Conservation (phyloP, 1,139 yeast genomes). For the Hyphopichia burtonii region DNA sequence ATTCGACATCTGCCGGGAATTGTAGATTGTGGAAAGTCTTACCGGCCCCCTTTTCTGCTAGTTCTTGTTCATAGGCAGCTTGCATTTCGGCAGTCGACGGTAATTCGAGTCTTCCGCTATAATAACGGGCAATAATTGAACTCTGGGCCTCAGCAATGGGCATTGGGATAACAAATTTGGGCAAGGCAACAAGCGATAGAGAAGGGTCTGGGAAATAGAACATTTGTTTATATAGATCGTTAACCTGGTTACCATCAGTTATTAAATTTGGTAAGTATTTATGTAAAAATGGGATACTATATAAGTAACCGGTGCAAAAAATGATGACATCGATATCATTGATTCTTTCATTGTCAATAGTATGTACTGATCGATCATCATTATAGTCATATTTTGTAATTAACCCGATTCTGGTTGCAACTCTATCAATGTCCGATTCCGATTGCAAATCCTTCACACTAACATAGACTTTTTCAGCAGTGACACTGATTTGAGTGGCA, state of each 20-base stretch:
- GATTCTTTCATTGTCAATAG: slow-evolving; percentile 25
- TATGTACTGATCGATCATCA: slow-evolving; percentile 21
- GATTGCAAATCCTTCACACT: slow-evolving; percentile 16
- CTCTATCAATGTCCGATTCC: slow-evolving; percentile 18
- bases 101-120: slow-evolving; percentile 36
- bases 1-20: slow-evolving; percentile 31
- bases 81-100: slow-evolving; percentile 36
- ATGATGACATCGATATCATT: slow-evolving; percentile 36
- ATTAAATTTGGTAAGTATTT: slow-evolving; percentile 23
- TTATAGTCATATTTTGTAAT: slow-evolving; percentile 29
- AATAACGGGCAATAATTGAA: slow-evolving; percentile 41
- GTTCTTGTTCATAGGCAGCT: slow-evolving; percentile 16
- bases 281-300: slow-evolving; percentile 42
- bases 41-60: slow-evolving; percentile 22
- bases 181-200: slow-evolving; percentile 36
- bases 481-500: slow-evolving; percentile 41
- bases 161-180: slow-evolving; percentile 45
- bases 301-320: slow-evolving; percentile 51
- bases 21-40: slow-evolving; percentile 25
- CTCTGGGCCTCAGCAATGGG: slow-evolving; percentile 50
- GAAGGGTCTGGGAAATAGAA: slow-evolving; percentile 48
- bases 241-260: slow-evolving; percentile 31
- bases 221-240: slow-evolving; percentile 40
- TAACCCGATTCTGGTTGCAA: slow-evolving; percentile 21
- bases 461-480: slow-evolving; percentile 38